phyloP scores from a whole-genome alignment of 2,329 filamentous ascomycete species.

The Polychaeton citri region DNA sequence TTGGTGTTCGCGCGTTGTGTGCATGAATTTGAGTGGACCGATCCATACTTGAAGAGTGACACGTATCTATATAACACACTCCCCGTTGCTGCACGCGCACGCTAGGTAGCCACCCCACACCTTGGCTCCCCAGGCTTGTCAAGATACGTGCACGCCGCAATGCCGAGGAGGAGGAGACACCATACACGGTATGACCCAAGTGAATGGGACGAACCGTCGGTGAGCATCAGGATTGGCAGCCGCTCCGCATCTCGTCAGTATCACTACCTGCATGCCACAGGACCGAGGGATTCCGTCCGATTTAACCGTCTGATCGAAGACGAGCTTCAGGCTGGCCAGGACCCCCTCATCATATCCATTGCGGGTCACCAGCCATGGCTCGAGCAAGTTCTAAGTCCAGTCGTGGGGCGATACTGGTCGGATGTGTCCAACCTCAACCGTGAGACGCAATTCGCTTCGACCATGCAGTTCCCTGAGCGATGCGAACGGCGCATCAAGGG shows the following conservation, averaged over 20 bases:
- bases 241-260: slow-evolving; percentile 14
- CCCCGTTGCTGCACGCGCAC: too few species aligned
- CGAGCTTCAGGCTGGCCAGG: slow-evolving; percentile 15
- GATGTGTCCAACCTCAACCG: slow-evolving; percentile 21
- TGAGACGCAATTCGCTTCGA: slow-evolving; percentile 20
- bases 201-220: too few species aligned
- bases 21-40: too few species aligned
- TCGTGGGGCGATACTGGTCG: slow-evolving; percentile 20
- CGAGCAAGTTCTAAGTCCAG: slow-evolving; percentile 18
- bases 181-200: too few species aligned
- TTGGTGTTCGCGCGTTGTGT: too few species aligned
- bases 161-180: too few species aligned
- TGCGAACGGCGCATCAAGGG: slow-evolving; percentile 16
- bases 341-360: slow-evolving; percentile 21
- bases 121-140: too few species aligned
- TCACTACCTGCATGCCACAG: slow-evolving; percentile 14
- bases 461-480: slow-evolving; percentile 23
- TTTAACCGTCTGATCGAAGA: slow-evolving; percentile 21
- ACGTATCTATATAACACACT: too few species aligned
- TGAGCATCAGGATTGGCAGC: slow-evolving; percentile 18
- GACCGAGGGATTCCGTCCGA: slow-evolving; percentile 15
- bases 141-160: too few species aligned
- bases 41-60: too few species aligned
- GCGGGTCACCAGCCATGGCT: slow-evolving; percentile 24
- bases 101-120: too few species aligned